Evolutionary conservation across 192 early-diverging fungal genomes (phyloP).

Genomic region (Linnemannia exigua): DNA sequence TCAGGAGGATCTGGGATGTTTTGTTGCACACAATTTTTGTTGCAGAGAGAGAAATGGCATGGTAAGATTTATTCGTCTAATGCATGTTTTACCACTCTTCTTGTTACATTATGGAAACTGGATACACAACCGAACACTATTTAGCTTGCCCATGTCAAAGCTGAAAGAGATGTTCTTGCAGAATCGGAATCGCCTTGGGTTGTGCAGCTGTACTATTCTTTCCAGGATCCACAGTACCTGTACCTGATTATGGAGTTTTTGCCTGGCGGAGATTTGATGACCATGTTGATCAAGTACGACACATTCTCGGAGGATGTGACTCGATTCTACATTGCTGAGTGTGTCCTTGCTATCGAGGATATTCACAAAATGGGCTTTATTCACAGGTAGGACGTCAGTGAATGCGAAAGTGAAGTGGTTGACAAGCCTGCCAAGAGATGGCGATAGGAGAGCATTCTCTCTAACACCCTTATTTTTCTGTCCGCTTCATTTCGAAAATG

Average conservation of each 20-base stretch:
- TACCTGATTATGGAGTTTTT: conserved; percentile 99
- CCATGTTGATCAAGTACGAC: conserved; percentile 99
- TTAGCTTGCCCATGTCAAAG: conserved; percentile 95
- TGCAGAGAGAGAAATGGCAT: neutral
- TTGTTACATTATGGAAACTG: neutral
- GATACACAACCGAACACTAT: neutral
- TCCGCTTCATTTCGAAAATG: neutral
- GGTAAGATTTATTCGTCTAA: neutral
- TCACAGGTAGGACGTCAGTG: conserved; percentile 74
- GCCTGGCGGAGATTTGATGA: conserved; percentile 99
- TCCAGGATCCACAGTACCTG: conserved; percentile 94
- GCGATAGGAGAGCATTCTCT: neutral
- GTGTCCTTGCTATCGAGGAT: conserved; percentile 91
- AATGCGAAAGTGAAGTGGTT: neutral
- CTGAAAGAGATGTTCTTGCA: conserved; percentile 98
- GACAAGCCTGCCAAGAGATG: neutral
- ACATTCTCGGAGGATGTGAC: conserved; percentile 98
- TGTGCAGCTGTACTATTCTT: conserved; percentile 98
- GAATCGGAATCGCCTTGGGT: conserved; percentile 98
- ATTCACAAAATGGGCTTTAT: conserved; percentile 97
- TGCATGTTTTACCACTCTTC: neutral
- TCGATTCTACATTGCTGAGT: conserved; percentile 99
- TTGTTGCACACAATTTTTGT: neutral
- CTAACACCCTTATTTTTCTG: neutral
- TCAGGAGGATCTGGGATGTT: conserved; percentile 8